Conservation (phyloP, 306 rosid species). For the Biancaea sappan region DNA sequence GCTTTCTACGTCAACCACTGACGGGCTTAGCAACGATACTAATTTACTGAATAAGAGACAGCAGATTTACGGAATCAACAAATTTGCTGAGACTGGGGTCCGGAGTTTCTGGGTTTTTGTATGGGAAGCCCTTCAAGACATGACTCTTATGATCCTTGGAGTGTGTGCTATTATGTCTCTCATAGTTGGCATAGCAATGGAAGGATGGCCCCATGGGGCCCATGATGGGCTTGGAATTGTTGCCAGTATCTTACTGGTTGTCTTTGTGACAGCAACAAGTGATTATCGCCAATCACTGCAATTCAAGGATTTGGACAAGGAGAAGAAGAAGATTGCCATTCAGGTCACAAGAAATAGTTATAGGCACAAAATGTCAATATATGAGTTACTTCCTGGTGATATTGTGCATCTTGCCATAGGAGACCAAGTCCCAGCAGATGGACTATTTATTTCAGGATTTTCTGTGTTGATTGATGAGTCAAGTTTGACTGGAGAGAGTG, state of each 20-base stretch:
- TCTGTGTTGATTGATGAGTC: conserved; percentile 88
- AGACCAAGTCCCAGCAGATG: conserved; percentile 95
- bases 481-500: conserved; percentile 97
- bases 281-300: conserved; percentile 93
- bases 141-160: conserved; percentile 96
- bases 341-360: conserved; percentile 90
- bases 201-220: conserved; percentile 95
- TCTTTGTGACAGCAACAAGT: conserved; percentile 90
- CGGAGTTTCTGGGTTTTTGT: conserved; percentile 84
- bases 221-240: conserved; percentile 97
- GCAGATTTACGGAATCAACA: conserved; percentile 72
- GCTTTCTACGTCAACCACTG: conserved; percentile 60
- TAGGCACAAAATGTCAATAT: conserved; percentile 92
- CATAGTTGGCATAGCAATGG: conserved; percentile 77
- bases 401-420: conserved; percentile 89
- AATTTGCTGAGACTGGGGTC: conserved; percentile 68
- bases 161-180: conserved; percentile 86
- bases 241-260: conserved; percentile 92
- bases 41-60: conserved; percentile 53
- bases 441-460: conserved; percentile 84
- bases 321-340: conserved; percentile 84
- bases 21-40: conserved; percentile 55
- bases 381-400: conserved; percentile 93
- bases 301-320: conserved; percentile 96
- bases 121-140: conserved; percentile 98